Percentiles rank a stretch among this genome's conserved stretches.
Evolutionary conservation across 2,329 filamentous ascomycete genomes (phyloP).

Genomic region (Leptodontidium sp.): DNA sequence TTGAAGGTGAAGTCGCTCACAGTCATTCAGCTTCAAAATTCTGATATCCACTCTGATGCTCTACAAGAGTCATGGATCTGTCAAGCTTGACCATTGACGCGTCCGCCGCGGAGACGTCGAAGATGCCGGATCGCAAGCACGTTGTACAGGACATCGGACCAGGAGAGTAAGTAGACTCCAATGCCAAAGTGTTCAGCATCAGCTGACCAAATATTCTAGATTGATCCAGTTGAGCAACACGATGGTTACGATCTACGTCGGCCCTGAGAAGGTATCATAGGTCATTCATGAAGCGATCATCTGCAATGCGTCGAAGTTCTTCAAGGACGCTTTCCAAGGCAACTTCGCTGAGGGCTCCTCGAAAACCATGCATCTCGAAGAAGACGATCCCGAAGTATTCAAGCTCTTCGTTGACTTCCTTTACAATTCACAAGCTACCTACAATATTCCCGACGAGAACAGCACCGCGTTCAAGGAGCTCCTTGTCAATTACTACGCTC

Average conservation of each 20-base stretch:
- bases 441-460: background rate
- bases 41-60: background rate
- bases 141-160: background rate
- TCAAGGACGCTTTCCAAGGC: conserved; percentile 26
- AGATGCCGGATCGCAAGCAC: conserved; percentile 1
- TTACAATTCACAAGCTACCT: background rate
- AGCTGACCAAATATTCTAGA: background rate
- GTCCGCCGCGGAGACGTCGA: background rate
- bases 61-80: background rate
- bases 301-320: conserved; percentile 23
- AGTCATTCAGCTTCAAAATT: too few relatives aligned
- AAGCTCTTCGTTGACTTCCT: conserved; percentile 16
- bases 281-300: conserved; percentile 26
- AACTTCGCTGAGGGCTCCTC: conserved; percentile 22
- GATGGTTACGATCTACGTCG: conserved; percentile 26
- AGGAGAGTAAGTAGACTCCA: background rate
- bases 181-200: too few relatives aligned
- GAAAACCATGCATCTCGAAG: conserved; percentile 21
- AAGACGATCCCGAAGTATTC: conserved; percentile 28
- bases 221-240: background rate
- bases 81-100: background rate
- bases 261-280: conserved; percentile 8
- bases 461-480: background rate
- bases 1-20: background rate
- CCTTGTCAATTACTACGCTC: background rate